Evolutionary conservation across 345 rosid genomes (phyloP), one percentile per base, ranked within the genome.

Genomic region (Eutrema heterophyllum): DNA sequence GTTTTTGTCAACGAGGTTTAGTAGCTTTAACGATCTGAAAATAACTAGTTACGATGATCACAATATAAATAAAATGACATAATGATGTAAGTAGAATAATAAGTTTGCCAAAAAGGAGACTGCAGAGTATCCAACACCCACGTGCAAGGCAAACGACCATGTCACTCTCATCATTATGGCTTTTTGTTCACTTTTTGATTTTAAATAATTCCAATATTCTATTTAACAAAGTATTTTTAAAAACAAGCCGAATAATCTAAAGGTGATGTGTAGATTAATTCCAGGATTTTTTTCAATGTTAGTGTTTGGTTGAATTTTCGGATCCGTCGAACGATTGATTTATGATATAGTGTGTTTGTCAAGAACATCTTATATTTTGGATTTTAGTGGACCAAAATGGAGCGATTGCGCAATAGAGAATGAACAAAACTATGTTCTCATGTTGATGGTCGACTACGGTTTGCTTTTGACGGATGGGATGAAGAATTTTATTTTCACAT

Each of bases 111-210:
- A 76, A 76, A 76, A 48, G 71, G 60, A 38, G 66, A 62, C 18
- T 76, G 75, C 80, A 70, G 61, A 55, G 71, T 70, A 76, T 55
- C 80, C 71, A 64, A 70, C 66, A 57, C 80, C 71, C 75, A 76
- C 80, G 80, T 76, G 80, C 80, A 76, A 54, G 60, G 60, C 66
- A 64, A 61, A 63, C 64, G 80, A 64, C 66, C 45, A 40, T 76
- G 70, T 63, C 80, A 70, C 80, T 64, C 71, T 76, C 80, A 76
- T 76, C 80, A 76, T 76, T 70, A 55, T 70, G 33, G 14, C 71
- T 70, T 76, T 76, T 53, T 46, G 41, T 38, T 70, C 52, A 54
- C 75, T 38, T 63, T 68, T 63, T 68, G 3, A 7, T 41, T 73
- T 73, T 59, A 36, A 10, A 71, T 41, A 33, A 41, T 18, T 41